Evolutionary conservation across 805 yeast genomes (phyloP), one percentile per base, ranked within the genome.

Genomic region (Suhomyces xylopsoci): DNA sequence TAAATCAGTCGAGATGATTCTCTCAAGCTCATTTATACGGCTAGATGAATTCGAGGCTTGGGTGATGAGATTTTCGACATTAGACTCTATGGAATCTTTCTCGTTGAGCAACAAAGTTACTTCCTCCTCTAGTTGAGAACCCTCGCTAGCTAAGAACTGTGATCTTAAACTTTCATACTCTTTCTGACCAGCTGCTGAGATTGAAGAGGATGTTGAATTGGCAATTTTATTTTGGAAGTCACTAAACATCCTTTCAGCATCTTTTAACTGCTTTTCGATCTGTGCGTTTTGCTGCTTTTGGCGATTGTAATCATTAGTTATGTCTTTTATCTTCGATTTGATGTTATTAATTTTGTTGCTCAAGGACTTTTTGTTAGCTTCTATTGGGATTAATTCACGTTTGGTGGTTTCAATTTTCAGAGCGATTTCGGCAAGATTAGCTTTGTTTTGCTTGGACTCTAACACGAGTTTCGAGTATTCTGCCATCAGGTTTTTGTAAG

Each of bases 141-240:
- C 90, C 0, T 77, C 80, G 34, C 70, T 69, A 30, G 81, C 71
- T 49, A 88, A 67, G 59, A 80, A 89, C 48, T 73, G 57, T 36
- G 81, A 82, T 62, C 88, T 80, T 52, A 90, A 69, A 1, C 52
- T 22, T 42, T 83, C 83, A 64, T 90, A 90, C 45, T 82, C 84
- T 26, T 70, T 66, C 42, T 81, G 71, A 47, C 82, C 86, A 9
- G 77, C 82, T 0, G 75, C 73, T 14, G 82, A 72, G 26, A 88
- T 60, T 14, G 57, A 58, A n/a, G 60, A 56, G 14, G 59, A 58
- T 15, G 56, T 57, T 12, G 56, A 54, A 9, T 59, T 49, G 32
- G 58, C 60, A 1, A 65, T 55, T 34, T 63, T 65, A 8, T 60
- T 57, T 48, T 69, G 69, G 47, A 73, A 73, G 36, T 68, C 67